Percentiles rank a stretch among this genome's conserved stretches.
These are phyloP conservation scores for Rhizopus arrhizus DNA, from an alignment of 371 early-diverging fungal genomes.

Conservation along the genomic window DNA sequence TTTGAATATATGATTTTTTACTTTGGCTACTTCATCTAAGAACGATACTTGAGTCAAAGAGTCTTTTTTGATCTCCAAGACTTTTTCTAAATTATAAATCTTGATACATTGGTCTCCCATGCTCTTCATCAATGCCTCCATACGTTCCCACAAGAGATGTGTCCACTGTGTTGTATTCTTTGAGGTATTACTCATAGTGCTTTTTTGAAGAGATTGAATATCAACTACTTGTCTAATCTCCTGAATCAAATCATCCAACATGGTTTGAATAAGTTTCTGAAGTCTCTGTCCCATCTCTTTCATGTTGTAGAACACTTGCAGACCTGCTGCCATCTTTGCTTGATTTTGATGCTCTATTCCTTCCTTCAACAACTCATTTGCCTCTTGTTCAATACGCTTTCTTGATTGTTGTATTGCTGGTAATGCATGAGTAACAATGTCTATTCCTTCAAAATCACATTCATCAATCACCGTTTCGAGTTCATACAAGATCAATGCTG, in stretches of 20 bases:
- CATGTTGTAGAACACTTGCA: conserved; percentile 78
- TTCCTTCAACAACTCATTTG: conserved; percentile 57
- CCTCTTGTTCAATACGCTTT: conserved; percentile 53
- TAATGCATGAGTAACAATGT: conserved; percentile 60
- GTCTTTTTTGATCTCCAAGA: conserved; percentile 72
- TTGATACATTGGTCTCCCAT: conserved; percentile 71
- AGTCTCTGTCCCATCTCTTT: conserved; percentile 59
- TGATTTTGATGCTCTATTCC: conserved; percentile 68
- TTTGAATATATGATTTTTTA: not conserved
- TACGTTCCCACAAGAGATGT: conserved; percentile 66
- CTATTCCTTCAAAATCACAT: conserved; percentile 68
- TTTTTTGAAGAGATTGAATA: conserved; percentile 64
- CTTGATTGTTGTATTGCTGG: conserved; percentile 51
- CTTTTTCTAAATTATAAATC: conserved; percentile 74
- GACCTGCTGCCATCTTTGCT: conserved; percentile 71
- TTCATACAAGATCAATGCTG: conserved; percentile 61
- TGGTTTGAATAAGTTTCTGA: conserved; percentile 42
- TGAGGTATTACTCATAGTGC: conserved; percentile 58
- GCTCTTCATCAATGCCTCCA: conserved; percentile 75
- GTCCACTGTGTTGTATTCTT: conserved; percentile 52
- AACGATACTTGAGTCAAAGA: conserved; percentile 67
- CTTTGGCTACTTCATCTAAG: conserved; percentile 59
- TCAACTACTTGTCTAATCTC: conserved; percentile 67
- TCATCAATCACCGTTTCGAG: conserved; percentile 61
- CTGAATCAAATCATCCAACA: conserved; percentile 52